Evolutionary conservation across 441 rosid species (phyloP).

Genomic region (Syzygium malaccense): DNA sequence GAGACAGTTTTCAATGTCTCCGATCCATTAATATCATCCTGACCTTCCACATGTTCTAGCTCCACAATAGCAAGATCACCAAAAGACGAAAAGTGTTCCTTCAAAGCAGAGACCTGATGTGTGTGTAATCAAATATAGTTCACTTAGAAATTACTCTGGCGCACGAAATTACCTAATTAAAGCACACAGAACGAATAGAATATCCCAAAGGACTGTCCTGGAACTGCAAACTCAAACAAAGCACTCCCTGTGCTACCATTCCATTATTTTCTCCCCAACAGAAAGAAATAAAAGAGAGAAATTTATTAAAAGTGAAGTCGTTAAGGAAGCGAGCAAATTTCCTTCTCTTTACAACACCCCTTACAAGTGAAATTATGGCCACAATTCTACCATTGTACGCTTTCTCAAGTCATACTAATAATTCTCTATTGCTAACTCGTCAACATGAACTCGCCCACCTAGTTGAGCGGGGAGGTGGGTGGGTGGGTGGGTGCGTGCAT

Average conservation of each 20-base stretch:
- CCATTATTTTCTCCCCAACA: not conserved
- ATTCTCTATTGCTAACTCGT: not conserved
- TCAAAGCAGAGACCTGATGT: conserved; percentile 50
- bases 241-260: not conserved
- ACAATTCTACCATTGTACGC: not conserved
- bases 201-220: not conserved
- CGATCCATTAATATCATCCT: conserved; percentile 18
- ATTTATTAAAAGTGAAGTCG: not conserved
- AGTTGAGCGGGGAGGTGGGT: no score
- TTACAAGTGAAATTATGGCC: not conserved
- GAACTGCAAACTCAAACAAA: not conserved
- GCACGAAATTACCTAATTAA: not conserved
- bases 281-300: not conserved
- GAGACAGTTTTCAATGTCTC: conserved; percentile 34
- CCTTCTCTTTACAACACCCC: not conserved
- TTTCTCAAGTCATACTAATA: not conserved
- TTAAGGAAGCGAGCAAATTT: not conserved
- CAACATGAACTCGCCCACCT: not conserved
- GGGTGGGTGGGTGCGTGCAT: not conserved
- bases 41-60: conserved; percentile 47
- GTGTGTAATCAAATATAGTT: not conserved
- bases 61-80: conserved; percentile 74
- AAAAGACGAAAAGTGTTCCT: conserved; percentile 68
- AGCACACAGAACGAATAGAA: not conserved
- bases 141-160: not conserved